phyloP scores from a whole-genome alignment of 2,329 filamentous ascomycete genomes.

The Akanthomyces uredinophilus region DNA sequence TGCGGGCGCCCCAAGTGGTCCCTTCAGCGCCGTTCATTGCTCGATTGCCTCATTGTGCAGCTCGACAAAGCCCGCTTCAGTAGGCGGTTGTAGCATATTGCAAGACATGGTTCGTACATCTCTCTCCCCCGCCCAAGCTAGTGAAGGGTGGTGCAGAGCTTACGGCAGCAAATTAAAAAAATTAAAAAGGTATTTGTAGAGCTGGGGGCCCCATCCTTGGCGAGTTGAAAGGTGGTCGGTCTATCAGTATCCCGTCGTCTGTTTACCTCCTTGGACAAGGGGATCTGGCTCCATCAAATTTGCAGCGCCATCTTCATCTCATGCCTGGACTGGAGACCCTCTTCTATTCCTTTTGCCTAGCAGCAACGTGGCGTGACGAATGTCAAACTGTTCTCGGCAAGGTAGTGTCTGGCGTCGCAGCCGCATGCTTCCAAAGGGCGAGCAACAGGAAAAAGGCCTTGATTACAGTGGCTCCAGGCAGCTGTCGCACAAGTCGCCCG shows the following conservation, averaged over 20 bases:
- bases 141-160: not conserved
- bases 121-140: not conserved
- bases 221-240: not conserved
- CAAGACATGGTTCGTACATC: not conserved
- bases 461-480: not conserved
- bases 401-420: not conserved
- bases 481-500: not conserved
- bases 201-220: not conserved
- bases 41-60: slow-evolving; percentile 13
- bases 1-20: slow-evolving; percentile 1
- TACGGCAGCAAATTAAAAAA: not conserved
- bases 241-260: not conserved
- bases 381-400: not conserved
- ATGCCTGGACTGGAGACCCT: not conserved
- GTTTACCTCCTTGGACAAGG: not conserved
- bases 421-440: not conserved
- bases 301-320: not conserved
- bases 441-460: no score
- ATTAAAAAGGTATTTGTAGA: slow-evolving; percentile 2
- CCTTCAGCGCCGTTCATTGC: not conserved
- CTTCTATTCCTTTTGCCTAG: not conserved
- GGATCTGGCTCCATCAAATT: not conserved
- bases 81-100: not conserved
- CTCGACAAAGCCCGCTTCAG: slow-evolving; percentile 6
- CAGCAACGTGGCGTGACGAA: not conserved